Evolutionary conservation across 495 filamentous ascomycete genomes (phyloP), one percentile per base, ranked within the genome.

Genomic region (Aspergillus ellipticus): DNA sequence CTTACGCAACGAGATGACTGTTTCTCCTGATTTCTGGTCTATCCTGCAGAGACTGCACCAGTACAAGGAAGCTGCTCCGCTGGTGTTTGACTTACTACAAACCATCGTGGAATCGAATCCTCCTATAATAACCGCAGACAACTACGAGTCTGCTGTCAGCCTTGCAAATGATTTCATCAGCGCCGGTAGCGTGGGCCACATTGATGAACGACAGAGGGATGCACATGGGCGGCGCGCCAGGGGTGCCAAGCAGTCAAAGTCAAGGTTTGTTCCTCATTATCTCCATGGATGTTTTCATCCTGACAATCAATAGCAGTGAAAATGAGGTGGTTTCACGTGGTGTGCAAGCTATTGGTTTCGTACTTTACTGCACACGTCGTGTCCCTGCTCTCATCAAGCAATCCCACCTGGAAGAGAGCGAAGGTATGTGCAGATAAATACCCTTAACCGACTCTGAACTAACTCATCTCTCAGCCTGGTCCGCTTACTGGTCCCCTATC

Each of bases 11-110:
- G 93, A 97, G 71, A 89, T 97, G 57, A 92, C 93, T 64, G 92
- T 89, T 17, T 96, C 93, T 22, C 94, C 94, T 1, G 95, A 99
- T 61, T 97, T 99, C 70, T 99, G 94, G 94, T 87, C 89, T 15
- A 91, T 96, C 39, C 74, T 99, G 33, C 83, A 89, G 56, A 84
- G 83, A 9, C 76, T 99, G 31, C 82, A 89, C 35, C 73, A 74
- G 8, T 79, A 86, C 43, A 65, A 80, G 13, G 86, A 89, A 41
- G 84, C 87, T 1, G 86, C 90, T 21, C 78, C 86, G 0, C 79
- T 84, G 11, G 91, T 96, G 6, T 97, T 96, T 67, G 84, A 88
- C 35, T 84, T 97, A 10, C 78, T 96, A 1, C 85, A 92, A 62
- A 78, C 76, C 28, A 84, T 92, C 51, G 81, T 87, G 9, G 79